Percentiles rank a stretch among this genome's conserved stretches.
Evolutionary conservation across 768 basidiomycete genomes (phyloP).

Genomic region (Termitomyces heimii): DNA sequence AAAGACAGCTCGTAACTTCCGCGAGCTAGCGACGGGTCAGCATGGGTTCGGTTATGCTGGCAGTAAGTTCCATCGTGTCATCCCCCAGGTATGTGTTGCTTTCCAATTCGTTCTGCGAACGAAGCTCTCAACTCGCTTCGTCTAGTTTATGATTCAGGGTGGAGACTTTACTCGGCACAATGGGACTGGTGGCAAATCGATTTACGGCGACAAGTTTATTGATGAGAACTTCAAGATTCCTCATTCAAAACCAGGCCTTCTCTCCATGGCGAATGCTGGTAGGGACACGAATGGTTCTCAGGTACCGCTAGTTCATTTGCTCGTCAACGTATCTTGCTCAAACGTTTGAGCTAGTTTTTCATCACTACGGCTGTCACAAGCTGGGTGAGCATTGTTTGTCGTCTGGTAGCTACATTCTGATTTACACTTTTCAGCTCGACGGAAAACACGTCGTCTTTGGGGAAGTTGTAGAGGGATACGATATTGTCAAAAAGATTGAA

Average conservation of each 20-base stretch:
- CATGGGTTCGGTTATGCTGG: constrained; percentile 69
- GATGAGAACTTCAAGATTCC: constrained; percentile 69
- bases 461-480: constrained; percentile 58
- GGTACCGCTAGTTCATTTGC: constrained; percentile 23
- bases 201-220: constrained; percentile 77
- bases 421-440: constrained; percentile 38
- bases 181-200: constrained; percentile 80
- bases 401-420: not conserved
- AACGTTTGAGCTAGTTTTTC: constrained; percentile 47
- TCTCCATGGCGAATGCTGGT: constrained; percentile 90
- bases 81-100: constrained; percentile 45
- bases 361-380: constrained; percentile 68
- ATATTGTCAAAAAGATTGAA: constrained; percentile 61
- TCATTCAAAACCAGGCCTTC: constrained; percentile 58
- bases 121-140: not conserved
- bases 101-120: not conserved
- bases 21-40: constrained; percentile 65
- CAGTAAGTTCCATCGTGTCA: constrained; percentile 68
- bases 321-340: not conserved
- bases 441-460: constrained; percentile 70
- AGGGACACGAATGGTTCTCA: constrained; percentile 78
- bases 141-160: constrained; percentile 79
- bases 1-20: constrained; percentile 75
- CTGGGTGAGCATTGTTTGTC: constrained; percentile 37
- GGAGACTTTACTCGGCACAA: constrained; percentile 78